Conservation (phyloP, 495 filamentous ascomycete species). For the Penicillium parvum region DNA sequence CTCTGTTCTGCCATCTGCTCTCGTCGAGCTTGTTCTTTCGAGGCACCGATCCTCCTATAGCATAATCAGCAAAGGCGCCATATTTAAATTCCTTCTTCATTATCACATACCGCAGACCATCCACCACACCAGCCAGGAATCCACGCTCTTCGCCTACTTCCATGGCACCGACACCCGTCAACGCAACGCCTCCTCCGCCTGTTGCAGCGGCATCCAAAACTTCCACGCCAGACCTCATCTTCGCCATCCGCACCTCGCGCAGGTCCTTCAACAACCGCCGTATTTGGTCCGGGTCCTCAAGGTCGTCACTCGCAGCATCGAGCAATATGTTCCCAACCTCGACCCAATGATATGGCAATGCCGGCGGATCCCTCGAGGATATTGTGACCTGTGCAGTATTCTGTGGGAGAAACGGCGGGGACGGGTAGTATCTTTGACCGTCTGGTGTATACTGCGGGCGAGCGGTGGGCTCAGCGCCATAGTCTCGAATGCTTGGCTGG, state of each 20-base stretch:
- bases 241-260: slow-evolving; percentile 82
- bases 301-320: slow-evolving; percentile 78
- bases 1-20: slow-evolving; percentile 45
- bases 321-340: slow-evolving; percentile 83
- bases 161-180: slow-evolving; percentile 87
- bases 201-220: slow-evolving; percentile 59
- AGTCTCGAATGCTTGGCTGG: slow-evolving; percentile 29
- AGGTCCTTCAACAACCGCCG: slow-evolving; percentile 74
- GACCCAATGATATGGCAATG: slow-evolving; percentile 90
- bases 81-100: too few species aligned
- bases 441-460: slow-evolving; percentile 39
- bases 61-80: background rate
- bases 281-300: slow-evolving; percentile 69
- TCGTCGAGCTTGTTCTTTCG: slow-evolving; percentile 45
- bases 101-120: slow-evolving; percentile 63
- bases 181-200: slow-evolving; percentile 61
- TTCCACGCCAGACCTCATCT: slow-evolving; percentile 72
- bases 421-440: slow-evolving; percentile 36
- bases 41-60: slow-evolving; percentile 41
- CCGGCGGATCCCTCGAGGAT: slow-evolving; percentile 37
- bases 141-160: slow-evolving; percentile 83
- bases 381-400: slow-evolving; percentile 33
- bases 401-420: slow-evolving; percentile 41
- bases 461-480: slow-evolving; percentile 26
- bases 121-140: slow-evolving; percentile 80